Evolutionary conservation across 768 basidiomycete species (phyloP).

Genomic region (Punctularia strigosozonata): DNA sequence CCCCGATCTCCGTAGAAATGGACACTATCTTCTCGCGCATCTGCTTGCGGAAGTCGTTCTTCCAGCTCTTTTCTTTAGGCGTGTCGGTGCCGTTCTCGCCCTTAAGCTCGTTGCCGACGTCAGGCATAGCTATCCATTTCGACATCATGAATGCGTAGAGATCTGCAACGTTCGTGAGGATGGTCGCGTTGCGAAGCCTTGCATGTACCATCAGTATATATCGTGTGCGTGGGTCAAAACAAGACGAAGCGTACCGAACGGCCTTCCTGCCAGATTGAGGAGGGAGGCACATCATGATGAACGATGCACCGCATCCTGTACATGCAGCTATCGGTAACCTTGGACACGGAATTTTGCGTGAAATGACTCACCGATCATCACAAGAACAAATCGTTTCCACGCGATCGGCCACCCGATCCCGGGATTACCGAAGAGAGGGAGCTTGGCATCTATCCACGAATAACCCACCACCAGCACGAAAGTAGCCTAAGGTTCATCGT

Average conservation of each 20-base stretch:
- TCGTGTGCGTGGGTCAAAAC: no score
- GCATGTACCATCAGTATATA: no score
- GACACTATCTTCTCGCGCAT: conserved; percentile 20
- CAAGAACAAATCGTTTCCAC: conserved; percentile 38
- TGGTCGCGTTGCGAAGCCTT: conserved; percentile 27
- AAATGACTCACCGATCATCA: conserved; percentile 30
- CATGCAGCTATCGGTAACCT: background rate
- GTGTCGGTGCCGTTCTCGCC: conserved; percentile 6
- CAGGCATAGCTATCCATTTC: conserved; percentile 22
- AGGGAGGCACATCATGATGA: conserved; percentile 43
- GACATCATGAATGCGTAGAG: conserved; percentile 30
- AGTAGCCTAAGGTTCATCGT: conserved; percentile 21
- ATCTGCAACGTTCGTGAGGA: conserved; percentile 26
- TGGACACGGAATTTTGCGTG: background rate
- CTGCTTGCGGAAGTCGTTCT: conserved; percentile 15
- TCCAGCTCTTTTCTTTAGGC: conserved; percentile 11
- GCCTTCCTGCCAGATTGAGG: conserved; percentile 36
- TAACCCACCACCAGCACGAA: conserved; percentile 39
- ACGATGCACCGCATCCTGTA: conserved; percentile 35
- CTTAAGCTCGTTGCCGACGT: conserved; percentile 7
- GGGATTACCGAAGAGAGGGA: conserved; percentile 29
- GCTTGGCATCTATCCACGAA: conserved; percentile 44
- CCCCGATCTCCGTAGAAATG: conserved; percentile 21
- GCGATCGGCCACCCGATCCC: conserved; percentile 43
- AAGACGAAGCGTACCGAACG: no score